A percentile compares a stretch with the other conserved stretches of the same genome.
phyloP scores from a whole-genome alignment of 345 rosid genomes.

The Citrus cavaleriei region DNA sequence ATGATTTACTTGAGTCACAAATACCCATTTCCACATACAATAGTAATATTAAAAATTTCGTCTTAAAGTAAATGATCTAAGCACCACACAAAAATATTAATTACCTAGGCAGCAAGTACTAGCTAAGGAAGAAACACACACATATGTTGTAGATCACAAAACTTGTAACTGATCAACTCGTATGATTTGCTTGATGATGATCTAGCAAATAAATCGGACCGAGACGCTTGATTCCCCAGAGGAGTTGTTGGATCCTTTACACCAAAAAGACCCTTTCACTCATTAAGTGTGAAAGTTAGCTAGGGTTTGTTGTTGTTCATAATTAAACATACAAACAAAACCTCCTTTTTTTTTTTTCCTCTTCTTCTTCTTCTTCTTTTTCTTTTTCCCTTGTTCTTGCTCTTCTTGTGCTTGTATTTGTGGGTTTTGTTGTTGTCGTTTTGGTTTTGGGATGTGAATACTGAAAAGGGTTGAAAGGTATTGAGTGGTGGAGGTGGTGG shows the following conservation, averaged over 20 bases:
- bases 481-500: background rate
- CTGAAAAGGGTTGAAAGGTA: background rate
- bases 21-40: background rate
- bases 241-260: slow-evolving; percentile 24
- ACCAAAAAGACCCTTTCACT: slow-evolving; percentile 17
- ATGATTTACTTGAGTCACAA: background rate
- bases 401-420: slow-evolving; percentile 2
- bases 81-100: background rate
- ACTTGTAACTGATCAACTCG: background rate
- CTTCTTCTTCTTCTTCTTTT: background rate
- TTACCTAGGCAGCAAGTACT: background rate
- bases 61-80: background rate
- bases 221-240: slow-evolving; percentile 59
- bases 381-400: slow-evolving; percentile 2
- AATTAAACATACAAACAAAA: background rate
- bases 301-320: slow-evolving; percentile 17
- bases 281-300: background rate
- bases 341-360: background rate
- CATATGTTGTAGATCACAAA: background rate
- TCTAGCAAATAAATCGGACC: slow-evolving; percentile 50
- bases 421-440: background rate
- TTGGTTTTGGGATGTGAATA: slow-evolving; percentile 23
- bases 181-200: slow-evolving; percentile 26
- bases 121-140: background rate
- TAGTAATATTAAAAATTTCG: background rate